Base-by-base conservation (phyloP, 1,284 basidiomycete species). In the Ceraceosorus guamensis region DNA sequence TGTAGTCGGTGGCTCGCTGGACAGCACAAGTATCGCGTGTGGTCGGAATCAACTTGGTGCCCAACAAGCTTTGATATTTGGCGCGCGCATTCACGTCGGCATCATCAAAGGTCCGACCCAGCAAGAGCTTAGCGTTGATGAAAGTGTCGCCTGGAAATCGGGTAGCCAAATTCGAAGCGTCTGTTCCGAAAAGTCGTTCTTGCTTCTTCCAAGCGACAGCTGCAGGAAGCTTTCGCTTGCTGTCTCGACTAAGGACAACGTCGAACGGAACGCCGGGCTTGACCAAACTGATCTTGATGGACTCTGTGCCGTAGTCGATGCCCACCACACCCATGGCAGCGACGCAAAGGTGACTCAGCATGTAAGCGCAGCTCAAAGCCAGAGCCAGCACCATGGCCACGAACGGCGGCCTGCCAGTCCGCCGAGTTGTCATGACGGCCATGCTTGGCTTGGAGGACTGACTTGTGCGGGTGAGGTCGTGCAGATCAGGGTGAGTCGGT, bases 201-300 rank as follows among this genome's bases (percentile, higher is more conserved):
- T 68, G 61, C 30, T 54, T 58, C 45, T 76, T 70, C 68, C 74
- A 76, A 4, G 68, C 68, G 44, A 70, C 96, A 1, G 86, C 84
- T 24, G 88, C 85, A 67, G 88, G 87, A 52, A 96, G 90, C 79
- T 98, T 98, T 63, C 93, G 83, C 79, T 96, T 97, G 44, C 90
- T 93, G 77, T 97, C 93, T 75, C 89, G 88, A 79, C 95, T 92
- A 50, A 98, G 81, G 37, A 99, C 81, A 34, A 99, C 89, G 78
- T 99, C 93, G 71, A 98, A 95, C 1, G 93, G 91, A 51, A 89
- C 80, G 44, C 92, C 93, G 0, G 93, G 93, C 74, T 93, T 93
- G 83, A 98, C 88, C 60, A 98, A 81, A 7, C 91, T 92, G 32
- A 91, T 88, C 78, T 97, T 98, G 59, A 69, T 74, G 67, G 67